These are phyloP conservation scores for Spinacia oleracea DNA, from an alignment of 179 eudicot genomes.

Conservation along the genomic window DNA sequence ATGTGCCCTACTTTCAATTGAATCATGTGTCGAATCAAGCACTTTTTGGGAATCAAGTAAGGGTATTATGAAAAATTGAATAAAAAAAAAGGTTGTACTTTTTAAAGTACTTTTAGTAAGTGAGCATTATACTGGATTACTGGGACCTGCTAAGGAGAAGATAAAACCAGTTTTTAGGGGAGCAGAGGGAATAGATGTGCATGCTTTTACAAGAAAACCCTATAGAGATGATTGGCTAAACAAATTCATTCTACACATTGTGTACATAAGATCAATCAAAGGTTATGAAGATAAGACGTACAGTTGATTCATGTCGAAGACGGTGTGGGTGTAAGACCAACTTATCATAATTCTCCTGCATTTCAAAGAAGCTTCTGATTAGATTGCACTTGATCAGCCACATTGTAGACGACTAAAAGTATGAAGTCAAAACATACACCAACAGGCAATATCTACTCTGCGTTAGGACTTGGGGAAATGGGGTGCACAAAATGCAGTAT, in stretches of 20 bases:
- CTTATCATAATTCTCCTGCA: conserved; percentile 86
- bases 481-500: background rate
- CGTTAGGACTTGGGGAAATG: background rate
- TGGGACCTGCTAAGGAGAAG: no score
- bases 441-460: background rate
- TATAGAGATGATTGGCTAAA: background rate
- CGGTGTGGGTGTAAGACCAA: conserved; percentile 63
- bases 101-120: background rate
- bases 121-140: no score
- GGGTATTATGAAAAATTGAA: background rate
- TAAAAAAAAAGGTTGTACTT: background rate
- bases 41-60: background rate
- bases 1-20: background rate
- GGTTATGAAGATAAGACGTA: conserved; percentile 39
- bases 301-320: conserved; percentile 89
- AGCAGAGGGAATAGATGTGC: no score
- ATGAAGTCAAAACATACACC: background rate
- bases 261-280: background rate
- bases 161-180: no score
- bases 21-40: background rate
- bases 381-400: conserved; percentile 10
- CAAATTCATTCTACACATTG: background rate
- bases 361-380: conserved; percentile 14
- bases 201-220: background rate
- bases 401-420: background rate